Conservation (phyloP, 2,329 filamentous ascomycete species). For the Achaetomium macrosporum region DNA sequence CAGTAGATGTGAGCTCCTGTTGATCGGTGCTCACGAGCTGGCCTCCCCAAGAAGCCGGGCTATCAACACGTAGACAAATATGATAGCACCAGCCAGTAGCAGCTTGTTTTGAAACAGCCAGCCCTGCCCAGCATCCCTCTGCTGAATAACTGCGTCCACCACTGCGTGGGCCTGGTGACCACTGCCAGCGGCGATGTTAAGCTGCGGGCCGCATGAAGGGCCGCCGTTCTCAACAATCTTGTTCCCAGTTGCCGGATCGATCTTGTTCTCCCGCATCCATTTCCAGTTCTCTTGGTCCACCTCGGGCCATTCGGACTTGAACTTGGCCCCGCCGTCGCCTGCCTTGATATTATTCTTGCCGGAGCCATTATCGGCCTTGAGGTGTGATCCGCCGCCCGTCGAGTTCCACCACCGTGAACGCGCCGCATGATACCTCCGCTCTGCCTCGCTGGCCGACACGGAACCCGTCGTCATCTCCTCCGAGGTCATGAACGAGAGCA, state of each 20-base stretch:
- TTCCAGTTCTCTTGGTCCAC: constrained; percentile 83
- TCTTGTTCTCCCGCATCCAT: constrained; percentile 79
- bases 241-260: constrained; percentile 72
- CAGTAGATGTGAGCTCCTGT: neutral
- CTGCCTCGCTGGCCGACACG: constrained; percentile 67
- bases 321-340: constrained; percentile 88
- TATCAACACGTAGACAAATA: constrained; percentile 80
- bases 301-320: constrained; percentile 83
- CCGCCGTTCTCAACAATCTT: constrained; percentile 40
- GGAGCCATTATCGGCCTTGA: constrained; percentile 44
- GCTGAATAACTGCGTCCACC: constrained; percentile 71
- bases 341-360: constrained; percentile 78
- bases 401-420: constrained; percentile 94
- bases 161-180: constrained; percentile 61
- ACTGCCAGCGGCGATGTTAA: constrained; percentile 58
- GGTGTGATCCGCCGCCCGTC: constrained; percentile 75
- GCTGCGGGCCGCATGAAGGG: constrained; percentile 42
- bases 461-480: constrained; percentile 98
- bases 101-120: constrained; percentile 80
- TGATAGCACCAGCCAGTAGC: constrained; percentile 59
- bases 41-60: constrained; percentile 62
- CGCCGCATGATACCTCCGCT: constrained; percentile 71
- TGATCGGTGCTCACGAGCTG: constrained; percentile 7
- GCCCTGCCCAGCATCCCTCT: constrained; percentile 71
- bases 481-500: constrained; percentile 96